Evolutionary conservation across 2,329 filamentous ascomycete genomes (phyloP).

Genomic region (Tolypocladium nubicola): DNA sequence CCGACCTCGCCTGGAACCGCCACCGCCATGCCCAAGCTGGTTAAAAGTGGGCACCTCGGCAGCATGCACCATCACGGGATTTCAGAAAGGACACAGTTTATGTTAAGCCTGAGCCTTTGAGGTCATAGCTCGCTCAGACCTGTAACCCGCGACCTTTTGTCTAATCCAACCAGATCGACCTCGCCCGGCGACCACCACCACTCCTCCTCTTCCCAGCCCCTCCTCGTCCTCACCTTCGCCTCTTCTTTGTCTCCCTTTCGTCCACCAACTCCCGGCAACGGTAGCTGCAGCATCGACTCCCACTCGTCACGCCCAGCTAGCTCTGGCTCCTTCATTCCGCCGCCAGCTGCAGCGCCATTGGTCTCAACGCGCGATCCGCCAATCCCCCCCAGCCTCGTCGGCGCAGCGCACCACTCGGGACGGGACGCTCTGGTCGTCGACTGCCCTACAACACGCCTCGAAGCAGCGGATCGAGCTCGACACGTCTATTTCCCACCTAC

Average conservation of each 20-base stretch:
- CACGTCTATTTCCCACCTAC: neutral
- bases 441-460: neutral
- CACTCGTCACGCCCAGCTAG: neutral
- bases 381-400: neutral
- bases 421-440: neutral
- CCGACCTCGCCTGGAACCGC: conserved; percentile 13
- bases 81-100: conserved; percentile 28
- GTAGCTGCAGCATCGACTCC: neutral
- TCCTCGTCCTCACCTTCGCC: neutral
- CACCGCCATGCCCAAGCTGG: conserved; percentile 10
- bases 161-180: neutral
- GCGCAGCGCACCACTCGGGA: neutral
- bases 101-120: neutral
- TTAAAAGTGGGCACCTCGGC: neutral
- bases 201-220: neutral
- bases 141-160: neutral
- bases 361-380: neutral
- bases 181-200: neutral
- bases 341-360: neutral
- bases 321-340: neutral
- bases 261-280: neutral
- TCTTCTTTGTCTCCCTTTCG: neutral
- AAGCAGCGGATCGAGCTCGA: neutral
- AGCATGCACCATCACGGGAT: conserved; percentile 17
- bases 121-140: neutral